Evolutionary conservation across 495 filamentous ascomycete genomes (phyloP).

Genomic region (Penicillium verhagenii): DNA sequence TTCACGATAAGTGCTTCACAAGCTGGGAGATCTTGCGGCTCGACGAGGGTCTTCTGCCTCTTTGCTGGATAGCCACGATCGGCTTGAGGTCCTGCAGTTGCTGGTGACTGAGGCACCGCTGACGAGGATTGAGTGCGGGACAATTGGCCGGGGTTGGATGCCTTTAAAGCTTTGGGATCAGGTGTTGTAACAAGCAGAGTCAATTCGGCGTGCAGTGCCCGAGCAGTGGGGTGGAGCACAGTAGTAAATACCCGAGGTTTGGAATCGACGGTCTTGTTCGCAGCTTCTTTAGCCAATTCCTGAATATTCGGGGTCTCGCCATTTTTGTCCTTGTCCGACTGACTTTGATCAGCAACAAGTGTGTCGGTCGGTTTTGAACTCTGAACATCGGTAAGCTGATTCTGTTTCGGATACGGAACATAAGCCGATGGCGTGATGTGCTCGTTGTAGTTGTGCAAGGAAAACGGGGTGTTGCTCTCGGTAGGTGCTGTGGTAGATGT

Average conservation of each 20-base stretch:
- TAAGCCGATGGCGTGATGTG: constrained; percentile 86
- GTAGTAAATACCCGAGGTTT: constrained; percentile 71
- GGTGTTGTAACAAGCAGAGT: constrained; percentile 73
- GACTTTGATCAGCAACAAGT: constrained; percentile 7
- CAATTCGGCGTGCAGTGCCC: constrained; percentile 71
- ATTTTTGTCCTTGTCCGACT: constrained; percentile 22
- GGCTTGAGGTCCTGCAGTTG: constrained; percentile 57
- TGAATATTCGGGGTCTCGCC: constrained; percentile 34
- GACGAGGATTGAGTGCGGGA: constrained; percentile 49
- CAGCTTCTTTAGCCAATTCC: constrained; percentile 48
- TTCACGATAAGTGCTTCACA: constrained; percentile 71
- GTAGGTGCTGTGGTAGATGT: constrained; percentile 50
- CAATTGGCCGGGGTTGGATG: constrained; percentile 42
- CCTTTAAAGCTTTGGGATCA: constrained; percentile 48
- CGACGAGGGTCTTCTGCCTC: constrained; percentile 74
- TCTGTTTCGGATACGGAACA: constrained; percentile 73
- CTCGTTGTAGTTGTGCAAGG: constrained; percentile 85
- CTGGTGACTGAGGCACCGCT: constrained; percentile 59
- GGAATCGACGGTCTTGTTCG: constrained; percentile 45
- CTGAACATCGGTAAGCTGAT: constrained; percentile 40
- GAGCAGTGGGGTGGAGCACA: constrained; percentile 81
- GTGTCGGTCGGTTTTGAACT: constrained; percentile 30
- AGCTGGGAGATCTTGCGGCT: constrained; percentile 64
- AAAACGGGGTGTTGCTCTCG: constrained; percentile 68
- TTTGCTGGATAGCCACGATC: constrained; percentile 59